phyloP scores from a whole-genome alignment of 352 stramenopile species.

The Phytopythium delawarense region DNA sequence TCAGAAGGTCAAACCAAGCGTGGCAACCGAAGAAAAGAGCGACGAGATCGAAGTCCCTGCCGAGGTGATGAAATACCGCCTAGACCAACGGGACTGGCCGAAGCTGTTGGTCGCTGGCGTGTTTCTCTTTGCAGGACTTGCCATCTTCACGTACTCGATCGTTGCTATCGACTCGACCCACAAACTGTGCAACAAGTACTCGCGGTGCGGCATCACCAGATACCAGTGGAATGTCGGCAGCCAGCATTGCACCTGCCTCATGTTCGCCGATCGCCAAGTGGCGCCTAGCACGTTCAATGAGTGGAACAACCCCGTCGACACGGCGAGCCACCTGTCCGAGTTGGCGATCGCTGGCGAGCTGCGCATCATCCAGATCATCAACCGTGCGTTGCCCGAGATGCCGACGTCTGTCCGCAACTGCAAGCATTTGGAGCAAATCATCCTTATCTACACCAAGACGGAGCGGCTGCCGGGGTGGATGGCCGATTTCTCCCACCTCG shows the following conservation, averaged over 20 bases:
- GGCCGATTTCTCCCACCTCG: constrained; percentile 25
- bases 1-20: constrained; percentile 3
- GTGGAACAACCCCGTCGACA: constrained; percentile 38
- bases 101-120: constrained; percentile 30
- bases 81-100: constrained; percentile 9
- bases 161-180: constrained; percentile 23
- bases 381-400: constrained; percentile 29
- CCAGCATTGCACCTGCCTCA: constrained; percentile 28
- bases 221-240: constrained; percentile 40
- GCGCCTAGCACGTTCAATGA: constrained; percentile 25
- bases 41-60: neutral
- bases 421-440: constrained; percentile 27
- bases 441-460: constrained; percentile 37
- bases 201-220: constrained; percentile 29
- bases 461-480: constrained; percentile 18
- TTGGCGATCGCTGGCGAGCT: constrained; percentile 32
- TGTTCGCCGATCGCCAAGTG: constrained; percentile 33
- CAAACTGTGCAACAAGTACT: constrained; percentile 23
- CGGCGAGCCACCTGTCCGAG: constrained; percentile 18
- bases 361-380: constrained; percentile 45
- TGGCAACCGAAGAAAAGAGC: neutral
- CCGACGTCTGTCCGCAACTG: constrained; percentile 29
- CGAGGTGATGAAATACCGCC: constrained; percentile 8
- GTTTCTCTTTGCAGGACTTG: constrained; percentile 22
- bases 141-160: constrained; percentile 26